Evolutionary conservation across 2,329 filamentous ascomycete species (phyloP), one percentile per base, ranked within the genome.

Genomic region (Fusarium sp.): DNA sequence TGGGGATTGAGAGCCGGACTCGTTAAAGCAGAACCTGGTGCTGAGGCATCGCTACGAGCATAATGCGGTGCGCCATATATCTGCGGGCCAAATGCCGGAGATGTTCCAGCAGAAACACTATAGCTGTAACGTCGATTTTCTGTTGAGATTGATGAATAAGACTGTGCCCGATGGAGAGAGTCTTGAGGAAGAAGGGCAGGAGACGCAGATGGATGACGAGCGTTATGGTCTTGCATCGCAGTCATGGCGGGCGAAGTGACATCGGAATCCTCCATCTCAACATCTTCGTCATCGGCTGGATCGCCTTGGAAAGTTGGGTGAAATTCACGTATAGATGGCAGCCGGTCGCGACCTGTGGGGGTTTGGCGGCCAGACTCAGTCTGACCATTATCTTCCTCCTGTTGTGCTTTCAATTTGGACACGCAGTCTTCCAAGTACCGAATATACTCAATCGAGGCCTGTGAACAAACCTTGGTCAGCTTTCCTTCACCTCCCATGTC

Each of bases 391-490:
- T 76, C 71, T 33, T 79, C 78, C 37, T 80, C 78, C 56, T 80
- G 80, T 60, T 85, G 84, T 7, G 85, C 85, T 77, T 97, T 94
- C 56, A 98, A 84, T 74, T 95, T 92, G 32, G 85, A 79, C 37
- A 97, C 88, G 74, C 95, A 98, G 76, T 93, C 90, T 77, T 98
- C 92, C 15, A 99, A 87, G 76, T 99, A 99, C 62, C 92, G 91
- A 67, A 98, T 89, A 73, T 99, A 98, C 73, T 98, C 96, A 63
- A 98, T 98, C 46, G 94, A 96, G 7, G 95, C 95, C 94, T 97
- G 43, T 4, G 15, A 15, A 22, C 41, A 43, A 14, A 14, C 19
- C 22, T 45, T 45, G 54, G 50, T 71, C 41, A 73, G 62, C 43
- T 15, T 23, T 10, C n/a, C 17, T 19, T 13, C 32, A 45, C 46